Conservation (phyloP, 306 rosid species). For the Senna tora region DNA sequence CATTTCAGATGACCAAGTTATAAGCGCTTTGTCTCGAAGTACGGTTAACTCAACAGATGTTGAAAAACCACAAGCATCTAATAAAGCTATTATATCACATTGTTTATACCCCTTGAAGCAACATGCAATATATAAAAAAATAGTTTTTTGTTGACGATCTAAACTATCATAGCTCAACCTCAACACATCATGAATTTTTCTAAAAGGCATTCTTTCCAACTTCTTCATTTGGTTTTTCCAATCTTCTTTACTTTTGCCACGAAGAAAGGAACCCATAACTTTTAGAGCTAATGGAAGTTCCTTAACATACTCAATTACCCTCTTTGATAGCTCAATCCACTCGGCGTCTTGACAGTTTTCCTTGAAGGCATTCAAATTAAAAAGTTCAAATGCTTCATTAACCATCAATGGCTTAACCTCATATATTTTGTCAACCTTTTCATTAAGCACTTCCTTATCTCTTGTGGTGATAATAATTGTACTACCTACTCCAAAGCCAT, state of each 20-base stretch:
- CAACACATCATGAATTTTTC: not conserved
- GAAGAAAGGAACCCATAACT: constrained; percentile 11
- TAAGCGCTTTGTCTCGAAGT: constrained; percentile 39
- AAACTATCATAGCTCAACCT: not conserved
- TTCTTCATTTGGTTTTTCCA: constrained; percentile 32
- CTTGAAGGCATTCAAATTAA: constrained; percentile 24
- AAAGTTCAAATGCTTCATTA: constrained; percentile 16
- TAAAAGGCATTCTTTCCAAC: not conserved
- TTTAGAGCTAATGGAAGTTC: constrained; percentile 27
- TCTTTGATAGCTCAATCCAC: not conserved
- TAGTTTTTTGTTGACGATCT: not conserved
- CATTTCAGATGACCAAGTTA: constrained; percentile 15
- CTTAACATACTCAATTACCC: not conserved
- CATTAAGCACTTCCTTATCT: constrained; percentile 16
- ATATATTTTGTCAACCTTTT: not conserved
- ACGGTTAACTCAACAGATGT: constrained; percentile 7
- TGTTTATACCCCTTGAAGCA: constrained; percentile 9
- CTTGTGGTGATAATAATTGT: not conserved
- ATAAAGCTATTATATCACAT: not conserved
- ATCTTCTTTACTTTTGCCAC: not conserved
- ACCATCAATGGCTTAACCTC: not conserved
- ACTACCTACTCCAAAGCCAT: constrained; percentile 25
- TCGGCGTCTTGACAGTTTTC: not conserved
- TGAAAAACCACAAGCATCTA: constrained; percentile 32
- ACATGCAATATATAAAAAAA: constrained; percentile 40